A percentile compares a stretch with the other conserved stretches of the same genome.
Conservation (phyloP, 2,329 filamentous ascomycete genomes). For the Aspergillus fumigatus region DNA sequence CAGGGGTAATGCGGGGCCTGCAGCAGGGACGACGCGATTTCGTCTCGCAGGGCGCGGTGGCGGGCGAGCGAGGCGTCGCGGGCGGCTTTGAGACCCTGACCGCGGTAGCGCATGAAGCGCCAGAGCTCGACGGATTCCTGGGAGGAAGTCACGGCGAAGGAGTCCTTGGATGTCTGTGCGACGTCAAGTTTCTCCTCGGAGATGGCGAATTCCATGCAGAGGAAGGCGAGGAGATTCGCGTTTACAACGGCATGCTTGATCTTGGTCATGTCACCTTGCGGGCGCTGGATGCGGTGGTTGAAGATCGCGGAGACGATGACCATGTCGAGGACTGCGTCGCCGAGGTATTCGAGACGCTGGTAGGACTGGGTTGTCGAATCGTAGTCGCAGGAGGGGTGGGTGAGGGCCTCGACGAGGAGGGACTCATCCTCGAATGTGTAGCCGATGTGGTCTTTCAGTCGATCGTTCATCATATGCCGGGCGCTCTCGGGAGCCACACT, state of each 20-base stretch:
- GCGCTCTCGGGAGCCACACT: neutral
- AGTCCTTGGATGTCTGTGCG: conserved; percentile 6
- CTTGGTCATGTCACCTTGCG: conserved; percentile 65
- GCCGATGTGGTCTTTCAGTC: conserved; percentile 45
- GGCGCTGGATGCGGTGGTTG: conserved; percentile 33
- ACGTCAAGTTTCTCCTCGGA: conserved; percentile 6
- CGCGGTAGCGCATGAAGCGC: conserved; percentile 58
- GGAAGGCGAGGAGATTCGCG: conserved; percentile 71
- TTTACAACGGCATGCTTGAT: conserved; percentile 75
- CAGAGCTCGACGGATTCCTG: conserved; percentile 52
- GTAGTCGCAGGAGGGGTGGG: conserved; percentile 62
- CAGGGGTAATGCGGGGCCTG: conserved; percentile 65
- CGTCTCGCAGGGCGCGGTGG: conserved; percentile 44
- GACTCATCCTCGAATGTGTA: conserved; percentile 66
- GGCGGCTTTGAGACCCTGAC: conserved; percentile 8
- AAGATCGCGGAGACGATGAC: conserved; percentile 56
- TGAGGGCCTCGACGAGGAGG: conserved; percentile 73
- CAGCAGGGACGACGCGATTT: conserved; percentile 50
- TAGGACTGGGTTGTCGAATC: conserved; percentile 52
- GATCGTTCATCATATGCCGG: conserved; percentile 13
- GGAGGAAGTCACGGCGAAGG: conserved; percentile 21
- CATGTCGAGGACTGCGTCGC: conserved; percentile 78
- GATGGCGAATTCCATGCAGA: conserved; percentile 56
- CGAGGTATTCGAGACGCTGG: conserved; percentile 82
- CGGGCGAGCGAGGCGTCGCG: conserved; percentile 35